Conservation (phyloP, 306 rosid genomes). For the Malus asiatica region DNA sequence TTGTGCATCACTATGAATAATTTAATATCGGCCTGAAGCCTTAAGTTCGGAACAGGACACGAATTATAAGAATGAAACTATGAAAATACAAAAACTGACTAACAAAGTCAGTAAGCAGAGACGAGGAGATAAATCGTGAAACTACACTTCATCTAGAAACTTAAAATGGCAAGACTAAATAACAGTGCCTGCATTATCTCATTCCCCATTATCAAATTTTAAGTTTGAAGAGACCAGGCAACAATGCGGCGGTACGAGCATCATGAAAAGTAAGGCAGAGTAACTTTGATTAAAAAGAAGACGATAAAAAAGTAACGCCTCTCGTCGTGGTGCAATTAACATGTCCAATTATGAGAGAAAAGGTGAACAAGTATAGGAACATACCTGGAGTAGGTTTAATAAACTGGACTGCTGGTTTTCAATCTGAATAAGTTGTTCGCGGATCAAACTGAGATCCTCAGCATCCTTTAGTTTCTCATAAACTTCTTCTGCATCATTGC, state of each 20-base stretch:
- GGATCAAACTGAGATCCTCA: constrained; percentile 72
- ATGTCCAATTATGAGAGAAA: neutral
- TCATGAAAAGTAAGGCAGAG: neutral
- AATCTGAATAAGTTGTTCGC: constrained; percentile 86
- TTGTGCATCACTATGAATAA: neutral
- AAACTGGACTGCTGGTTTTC: constrained; percentile 92
- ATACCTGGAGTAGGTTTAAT: constrained; percentile 81
- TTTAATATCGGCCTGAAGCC: neutral
- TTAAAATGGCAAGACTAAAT: neutral
- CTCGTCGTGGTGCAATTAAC: neutral
- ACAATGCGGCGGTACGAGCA: neutral
- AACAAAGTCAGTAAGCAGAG: neutral
- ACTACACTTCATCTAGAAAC: neutral
- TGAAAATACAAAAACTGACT: neutral
- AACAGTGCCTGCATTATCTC: neutral
- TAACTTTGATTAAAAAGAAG: neutral
- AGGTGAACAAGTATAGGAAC: neutral
- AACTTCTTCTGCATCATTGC: constrained; percentile 37
- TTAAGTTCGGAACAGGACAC: neutral
- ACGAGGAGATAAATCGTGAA: neutral
- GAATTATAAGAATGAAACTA: neutral
- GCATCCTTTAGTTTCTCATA: constrained; percentile 65
- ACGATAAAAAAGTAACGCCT: neutral
- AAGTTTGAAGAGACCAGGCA: neutral
- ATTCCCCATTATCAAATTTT: neutral